Evolutionary conservation across 306 rosid species (phyloP).

Genomic region (Mimosa bimucronata): DNA sequence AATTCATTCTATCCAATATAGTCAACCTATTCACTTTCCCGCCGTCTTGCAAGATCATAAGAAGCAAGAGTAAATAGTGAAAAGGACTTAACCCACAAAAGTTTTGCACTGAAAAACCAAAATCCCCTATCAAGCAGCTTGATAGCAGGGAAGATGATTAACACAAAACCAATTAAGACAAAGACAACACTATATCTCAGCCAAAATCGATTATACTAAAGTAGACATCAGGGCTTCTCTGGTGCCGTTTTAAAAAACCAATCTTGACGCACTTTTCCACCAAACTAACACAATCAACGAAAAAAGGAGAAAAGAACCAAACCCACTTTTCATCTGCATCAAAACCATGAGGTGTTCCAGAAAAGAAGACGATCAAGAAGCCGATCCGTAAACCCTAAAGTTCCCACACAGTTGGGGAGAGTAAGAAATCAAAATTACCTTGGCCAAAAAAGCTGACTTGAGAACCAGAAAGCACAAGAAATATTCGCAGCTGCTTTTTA

Average conservation of each 20-base stretch:
- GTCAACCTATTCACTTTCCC: neutral
- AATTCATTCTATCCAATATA: neutral
- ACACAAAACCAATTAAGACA: neutral
- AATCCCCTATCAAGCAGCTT: neutral
- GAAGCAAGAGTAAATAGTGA: neutral
- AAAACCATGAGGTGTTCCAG: neutral
- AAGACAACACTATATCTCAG: neutral
- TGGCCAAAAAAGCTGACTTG: slow-evolving; percentile 4
- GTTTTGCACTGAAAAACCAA: neutral
- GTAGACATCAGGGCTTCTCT: slow-evolving; percentile 1
- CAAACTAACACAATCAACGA: slow-evolving; percentile 17
- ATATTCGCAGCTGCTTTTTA: neutral
- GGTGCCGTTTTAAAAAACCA: neutral
- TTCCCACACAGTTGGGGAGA: neutral
- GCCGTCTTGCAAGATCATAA: neutral
- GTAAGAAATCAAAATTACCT: slow-evolving; percentile 27
- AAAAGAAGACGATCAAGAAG: neutral
- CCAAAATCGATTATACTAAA: neutral
- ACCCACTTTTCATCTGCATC: neutral
- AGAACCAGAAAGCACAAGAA: neutral
- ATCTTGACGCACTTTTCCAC: neutral
- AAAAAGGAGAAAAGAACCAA: neutral
- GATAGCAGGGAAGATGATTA: neutral
- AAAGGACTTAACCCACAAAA: neutral
- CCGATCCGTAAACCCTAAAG: slow-evolving; percentile 37